Evolutionary conservation across 2,329 filamentous ascomycete genomes (phyloP), one percentile per base, ranked within the genome.

Genomic region (Tolypocladium amazonense): DNA sequence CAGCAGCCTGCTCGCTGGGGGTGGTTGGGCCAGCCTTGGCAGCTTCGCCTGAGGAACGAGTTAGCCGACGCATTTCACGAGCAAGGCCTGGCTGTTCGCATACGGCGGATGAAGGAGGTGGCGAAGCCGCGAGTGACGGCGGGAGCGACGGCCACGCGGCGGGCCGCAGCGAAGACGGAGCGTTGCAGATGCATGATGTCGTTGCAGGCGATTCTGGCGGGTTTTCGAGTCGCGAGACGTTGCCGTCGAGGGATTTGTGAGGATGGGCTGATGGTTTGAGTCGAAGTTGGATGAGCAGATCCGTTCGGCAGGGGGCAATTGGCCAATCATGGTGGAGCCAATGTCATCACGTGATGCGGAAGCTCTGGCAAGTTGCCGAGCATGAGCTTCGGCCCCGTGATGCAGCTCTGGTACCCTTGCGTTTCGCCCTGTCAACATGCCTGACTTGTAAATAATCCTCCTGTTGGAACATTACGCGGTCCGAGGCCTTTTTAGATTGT

Each of bases 101-200:
- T 84, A 87, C 85, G 80, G 76, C 83, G 84, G 71, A 82, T 74
- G 66, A 84, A 75, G 63, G 83, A 81, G 71, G 79, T 85, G 66
- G 81, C 75, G 72, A 88, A 85, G 75, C 76, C 79, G 73, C 85
- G 84, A 69, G 79, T 79, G 71, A 80, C 74, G 64, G 76, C 75
- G 65, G 83, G 81, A 59, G 70, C 76, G 70, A 79, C 79, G 62
- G 79, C 84, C 62, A 70, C 74, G 66, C 85, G 82, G 73, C 85
- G 84, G 70, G 83, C 84, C 71, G 78, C 82, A 67, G 80, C 76
- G 66, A 84, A 70, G 72, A 80, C 83, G 71, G 84, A 79, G 72
- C 85, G 85, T 79, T 85, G 82, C 72, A 87, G 72, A 68, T 87
- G 84, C 85, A 88, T 86, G 70, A 69, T 72, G 73, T 70, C 65